phyloP scores from a whole-genome alignment of 768 basidiomycete species.

The Chalciporus pseudorubinellus region DNA sequence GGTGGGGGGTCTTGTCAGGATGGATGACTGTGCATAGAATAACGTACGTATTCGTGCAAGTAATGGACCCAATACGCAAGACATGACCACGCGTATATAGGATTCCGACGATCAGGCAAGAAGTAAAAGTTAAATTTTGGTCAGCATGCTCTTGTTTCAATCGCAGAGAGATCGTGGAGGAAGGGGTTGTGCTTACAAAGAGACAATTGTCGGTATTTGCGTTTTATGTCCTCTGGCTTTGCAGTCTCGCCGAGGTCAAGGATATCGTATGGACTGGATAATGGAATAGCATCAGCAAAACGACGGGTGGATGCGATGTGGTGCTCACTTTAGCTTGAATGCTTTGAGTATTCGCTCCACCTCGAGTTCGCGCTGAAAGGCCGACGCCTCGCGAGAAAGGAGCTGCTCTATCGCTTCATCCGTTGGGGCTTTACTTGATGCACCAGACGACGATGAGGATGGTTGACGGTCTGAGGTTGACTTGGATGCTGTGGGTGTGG shows the following conservation, averaged over 20 bases:
- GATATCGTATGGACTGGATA: conserved; percentile 87
- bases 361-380: conserved; percentile 83
- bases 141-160: conserved; percentile 21
- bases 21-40: conserved; percentile 75
- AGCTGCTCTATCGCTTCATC: conserved; percentile 76
- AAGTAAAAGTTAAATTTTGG: conserved; percentile 6
- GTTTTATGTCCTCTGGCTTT: conserved; percentile 83
- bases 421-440: conserved; percentile 7
- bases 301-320: neutral
- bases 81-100: neutral
- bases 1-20: conserved; percentile 94
- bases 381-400: conserved; percentile 75
- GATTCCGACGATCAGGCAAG: conserved; percentile 1
- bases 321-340: conserved; percentile 90
- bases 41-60: conserved; percentile 38
- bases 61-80: neutral
- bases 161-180: neutral
- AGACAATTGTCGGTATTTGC: conserved; percentile 81
- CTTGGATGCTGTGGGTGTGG: conserved; percentile 19
- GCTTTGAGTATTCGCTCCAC: conserved; percentile 90
- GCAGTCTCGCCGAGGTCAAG: conserved; percentile 73
- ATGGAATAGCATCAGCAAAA: neutral
- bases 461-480: conserved; percentile 9
- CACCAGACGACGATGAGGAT: neutral
- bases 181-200: conserved; percentile 56